A percentile compares a stretch with the other conserved stretches of the same genome.
Evolutionary conservation across 2,329 filamentous ascomycete species (phyloP).

Genomic region (Penicillium sp.): DNA sequence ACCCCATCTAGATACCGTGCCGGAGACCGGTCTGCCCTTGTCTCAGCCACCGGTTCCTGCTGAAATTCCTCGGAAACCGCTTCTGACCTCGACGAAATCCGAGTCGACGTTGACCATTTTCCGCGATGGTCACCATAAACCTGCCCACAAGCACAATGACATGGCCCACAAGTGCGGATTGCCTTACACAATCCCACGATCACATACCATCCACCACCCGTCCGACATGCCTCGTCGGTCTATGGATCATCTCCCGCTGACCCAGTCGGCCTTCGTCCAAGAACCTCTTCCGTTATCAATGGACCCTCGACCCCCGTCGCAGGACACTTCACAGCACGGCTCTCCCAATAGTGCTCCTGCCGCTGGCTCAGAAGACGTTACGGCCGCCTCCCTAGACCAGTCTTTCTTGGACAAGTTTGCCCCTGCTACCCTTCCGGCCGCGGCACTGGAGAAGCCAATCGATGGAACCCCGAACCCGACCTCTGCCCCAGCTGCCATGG

Average conservation of each 20-base stretch:
- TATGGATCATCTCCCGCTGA: constrained; percentile 51
- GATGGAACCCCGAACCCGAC: constrained; percentile 22
- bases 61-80: constrained; percentile 53
- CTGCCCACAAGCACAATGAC: constrained; percentile 63
- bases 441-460: constrained; percentile 25
- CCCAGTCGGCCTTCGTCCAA: constrained; percentile 32
- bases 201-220: constrained; percentile 50
- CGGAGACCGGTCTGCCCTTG: constrained; percentile 46
- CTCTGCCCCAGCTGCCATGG: constrained; percentile 26
- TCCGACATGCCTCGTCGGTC: constrained; percentile 50
- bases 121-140: constrained; percentile 63
- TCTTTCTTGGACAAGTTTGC: constrained; percentile 33
- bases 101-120: constrained; percentile 61
- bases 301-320: constrained; percentile 15
- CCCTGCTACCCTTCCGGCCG: constrained; percentile 17
- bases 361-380: constrained; percentile 26
- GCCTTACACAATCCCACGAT: constrained; percentile 61
- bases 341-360: constrained; percentile 44
- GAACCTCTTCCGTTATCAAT: constrained; percentile 26
- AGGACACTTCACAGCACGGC: constrained; percentile 38
- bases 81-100: constrained; percentile 56
- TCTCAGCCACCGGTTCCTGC: constrained; percentile 40
- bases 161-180: constrained; percentile 60
- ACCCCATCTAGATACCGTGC: constrained; percentile 49
- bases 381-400: constrained; percentile 30